A percentile compares a stretch with the other conserved stretches of the same genome.
These are phyloP conservation scores for Astraeus odoratus DNA, from an alignment of 768 basidiomycete species.

Conservation along the genomic window DNA sequence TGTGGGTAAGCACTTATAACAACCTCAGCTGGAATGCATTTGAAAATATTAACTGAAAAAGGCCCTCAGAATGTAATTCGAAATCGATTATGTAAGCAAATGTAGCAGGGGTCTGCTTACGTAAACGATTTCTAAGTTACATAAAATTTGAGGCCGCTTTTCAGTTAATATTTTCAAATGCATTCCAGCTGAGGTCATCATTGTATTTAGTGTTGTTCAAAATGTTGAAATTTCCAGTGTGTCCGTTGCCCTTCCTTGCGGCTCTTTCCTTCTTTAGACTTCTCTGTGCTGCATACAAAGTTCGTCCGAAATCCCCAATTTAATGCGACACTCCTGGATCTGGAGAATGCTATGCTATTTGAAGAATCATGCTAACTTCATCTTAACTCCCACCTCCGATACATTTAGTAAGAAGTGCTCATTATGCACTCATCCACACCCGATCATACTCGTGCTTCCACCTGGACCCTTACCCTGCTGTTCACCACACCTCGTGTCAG, in stretches of 20 bases:
- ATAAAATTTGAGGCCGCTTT: too few relatives aligned
- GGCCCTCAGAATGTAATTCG: too few relatives aligned
- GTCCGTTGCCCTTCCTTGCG: slow-evolving; percentile 12
- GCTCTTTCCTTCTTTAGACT: slow-evolving; percentile 15
- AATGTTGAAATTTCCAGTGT: too few relatives aligned
- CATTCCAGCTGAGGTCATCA: too few relatives aligned
- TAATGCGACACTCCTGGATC: slow-evolving; percentile 13
- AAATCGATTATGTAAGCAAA: too few relatives aligned
- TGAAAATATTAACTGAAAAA: too few relatives aligned
- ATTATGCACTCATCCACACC: slow-evolving; percentile 21
- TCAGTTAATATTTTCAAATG: too few relatives aligned
- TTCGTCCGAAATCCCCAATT: slow-evolving; percentile 13
- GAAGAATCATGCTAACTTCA: slow-evolving; percentile 17
- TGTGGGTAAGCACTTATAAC: too few relatives aligned
- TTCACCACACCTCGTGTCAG: slow-evolving; percentile 44
- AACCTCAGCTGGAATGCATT: too few relatives aligned
- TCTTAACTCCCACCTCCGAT: slow-evolving; percentile 21
- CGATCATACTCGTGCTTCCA: slow-evolving; percentile 26
- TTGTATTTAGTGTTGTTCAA: too few relatives aligned
- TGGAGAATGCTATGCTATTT: slow-evolving; percentile 16
- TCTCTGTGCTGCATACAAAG: slow-evolving; percentile 11
- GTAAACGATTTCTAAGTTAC: too few relatives aligned
- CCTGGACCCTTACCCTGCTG: slow-evolving; percentile 32
- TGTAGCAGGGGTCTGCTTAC: too few relatives aligned
- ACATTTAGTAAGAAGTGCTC: slow-evolving; percentile 26